Evolutionary conservation across 2,329 filamentous ascomycete species (phyloP), one percentile per base, ranked within the genome.

Genomic region (Akanthomyces uredinophilus): DNA sequence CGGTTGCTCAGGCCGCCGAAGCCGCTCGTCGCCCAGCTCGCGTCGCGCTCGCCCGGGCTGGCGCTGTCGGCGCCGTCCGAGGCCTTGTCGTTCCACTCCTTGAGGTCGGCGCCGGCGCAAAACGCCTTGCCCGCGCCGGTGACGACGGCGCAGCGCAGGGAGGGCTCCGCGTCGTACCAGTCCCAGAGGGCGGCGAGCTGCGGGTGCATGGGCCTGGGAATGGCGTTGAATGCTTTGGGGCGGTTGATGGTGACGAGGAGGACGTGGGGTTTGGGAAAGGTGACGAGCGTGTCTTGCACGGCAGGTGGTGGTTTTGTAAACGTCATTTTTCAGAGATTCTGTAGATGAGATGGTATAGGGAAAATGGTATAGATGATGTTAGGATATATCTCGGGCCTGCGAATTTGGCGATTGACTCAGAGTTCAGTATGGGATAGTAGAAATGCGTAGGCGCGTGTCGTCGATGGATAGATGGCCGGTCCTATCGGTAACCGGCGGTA

Each of bases 1-100:
- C 89, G 80, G 65, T 89, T 86, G 60, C 83, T 86, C 37, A 92
- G 74, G 0, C 83, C 88, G 27, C 85, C 87, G 64, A 91, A 89
- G 1, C 88, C 88, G 2, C 77, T 74, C 0, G 77, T 68, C 0
- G 77, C 69, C 70, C 75, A 75, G 20, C 67, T 65, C 52, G 66
- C 66, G 47, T 65, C 60, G 37, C 56, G 41, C 41, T 65, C 64
- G 27, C 22, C 56, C 11, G 46, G 2, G 18, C 10, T 4, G 13
- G 46, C 35, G 3, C 11, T 7, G 7, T 18, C 35, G 1, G 27
- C 7, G 18, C 32, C 53, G 27, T 54, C 60, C 11, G 54, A 5
- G 35, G 55, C 54, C 35, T 64, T 61, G 18, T 66, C 63, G 35
- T 69, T 71, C 84, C 86, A 88, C 74, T 89, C 86, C 71, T 85